Percentiles rank a stretch among this genome's conserved stretches.
Evolutionary conservation across 2,329 filamentous ascomycete genomes (phyloP).

Genomic region (Intubia oerlemansii): DNA sequence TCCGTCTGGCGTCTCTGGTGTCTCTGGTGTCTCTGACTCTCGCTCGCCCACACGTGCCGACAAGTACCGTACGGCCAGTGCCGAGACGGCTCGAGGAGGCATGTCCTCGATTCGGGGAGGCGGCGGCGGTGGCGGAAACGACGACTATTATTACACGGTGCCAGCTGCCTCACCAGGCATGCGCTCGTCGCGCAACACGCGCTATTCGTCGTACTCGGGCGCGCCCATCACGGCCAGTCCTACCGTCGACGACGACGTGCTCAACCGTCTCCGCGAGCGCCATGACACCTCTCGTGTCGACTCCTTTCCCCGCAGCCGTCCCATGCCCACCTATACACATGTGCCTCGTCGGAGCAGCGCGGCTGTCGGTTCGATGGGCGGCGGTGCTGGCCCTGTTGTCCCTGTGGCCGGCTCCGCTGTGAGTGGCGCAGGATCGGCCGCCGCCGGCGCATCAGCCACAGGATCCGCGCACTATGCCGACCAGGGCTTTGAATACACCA

Average conservation of each 20-base stretch:
- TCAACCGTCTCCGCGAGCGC: slow-evolving; percentile 25
- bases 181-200: slow-evolving; percentile 25
- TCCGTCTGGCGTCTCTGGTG: slow-evolving; percentile 10
- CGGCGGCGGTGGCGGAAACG: slow-evolving; percentile 24
- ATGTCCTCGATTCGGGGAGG: no score
- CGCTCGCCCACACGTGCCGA: slow-evolving; percentile 18
- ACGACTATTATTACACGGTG: slow-evolving; percentile 31
- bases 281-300: slow-evolving; percentile 18
- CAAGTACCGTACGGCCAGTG: slow-evolving; percentile 14
- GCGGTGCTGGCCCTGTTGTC: neutral
- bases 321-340: slow-evolving; percentile 22
- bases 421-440: neutral
- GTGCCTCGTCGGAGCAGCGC: slow-evolving; percentile 19
- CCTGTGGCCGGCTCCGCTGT: neutral
- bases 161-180: slow-evolving; percentile 30
- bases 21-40: no score
- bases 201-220: slow-evolving; percentile 15
- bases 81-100: slow-evolving; percentile 31
- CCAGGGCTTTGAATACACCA: slow-evolving; percentile 42
- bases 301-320: slow-evolving; percentile 16
- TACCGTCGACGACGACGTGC: slow-evolving; percentile 29
- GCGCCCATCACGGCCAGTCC: slow-evolving; percentile 24
- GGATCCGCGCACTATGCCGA: slow-evolving; percentile 38
- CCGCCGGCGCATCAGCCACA: slow-evolving; percentile 9
- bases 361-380: slow-evolving; percentile 10